Percentiles rank a stretch among this genome's conserved stretches.
Conservation (phyloP, 1,139 yeast genomes). For the Lodderomyces beijingensis region DNA sequence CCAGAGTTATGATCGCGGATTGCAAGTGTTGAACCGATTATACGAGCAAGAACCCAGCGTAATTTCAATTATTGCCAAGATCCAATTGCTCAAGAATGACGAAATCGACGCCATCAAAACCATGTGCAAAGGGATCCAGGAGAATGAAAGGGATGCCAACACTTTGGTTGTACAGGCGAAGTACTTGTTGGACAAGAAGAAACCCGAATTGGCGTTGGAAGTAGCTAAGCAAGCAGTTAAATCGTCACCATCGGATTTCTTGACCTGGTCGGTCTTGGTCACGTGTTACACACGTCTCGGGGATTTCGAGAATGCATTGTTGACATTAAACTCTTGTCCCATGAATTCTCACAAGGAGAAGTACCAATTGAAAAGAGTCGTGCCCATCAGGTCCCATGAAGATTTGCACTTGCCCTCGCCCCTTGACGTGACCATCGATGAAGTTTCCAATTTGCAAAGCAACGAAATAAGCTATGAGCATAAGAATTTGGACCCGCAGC, state of each 20-base stretch:
- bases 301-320: constrained; percentile 71
- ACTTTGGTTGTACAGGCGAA: constrained; percentile 61
- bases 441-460: constrained; percentile 53
- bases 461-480: constrained; percentile 49
- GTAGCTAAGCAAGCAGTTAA: constrained; percentile 74
- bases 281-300: constrained; percentile 65
- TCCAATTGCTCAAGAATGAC: constrained; percentile 56
- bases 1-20: constrained; percentile 59
- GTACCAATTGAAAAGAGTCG: constrained; percentile 51
- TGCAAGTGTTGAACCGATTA: constrained; percentile 43
- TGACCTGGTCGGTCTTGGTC: constrained; percentile 76
- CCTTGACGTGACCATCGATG: constrained; percentile 67
- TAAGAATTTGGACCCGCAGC: constrained; percentile 58
- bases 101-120: constrained; percentile 74
- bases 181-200: constrained; percentile 62
- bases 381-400: constrained; percentile 54
- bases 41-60: constrained; percentile 46
- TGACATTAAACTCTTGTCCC: constrained; percentile 87
- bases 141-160: constrained; percentile 61
- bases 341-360: constrained; percentile 73
- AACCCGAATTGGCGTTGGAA: constrained; percentile 68
- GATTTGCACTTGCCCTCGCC: constrained; percentile 76
- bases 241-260: constrained; percentile 80
- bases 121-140: constrained; percentile 56
- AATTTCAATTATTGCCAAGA: constrained; percentile 51